Evolutionary conservation across 2,329 filamentous ascomycete species (phyloP), one percentile per base, ranked within the genome.

Genomic region (Rhinocladiella mackenziei): DNA sequence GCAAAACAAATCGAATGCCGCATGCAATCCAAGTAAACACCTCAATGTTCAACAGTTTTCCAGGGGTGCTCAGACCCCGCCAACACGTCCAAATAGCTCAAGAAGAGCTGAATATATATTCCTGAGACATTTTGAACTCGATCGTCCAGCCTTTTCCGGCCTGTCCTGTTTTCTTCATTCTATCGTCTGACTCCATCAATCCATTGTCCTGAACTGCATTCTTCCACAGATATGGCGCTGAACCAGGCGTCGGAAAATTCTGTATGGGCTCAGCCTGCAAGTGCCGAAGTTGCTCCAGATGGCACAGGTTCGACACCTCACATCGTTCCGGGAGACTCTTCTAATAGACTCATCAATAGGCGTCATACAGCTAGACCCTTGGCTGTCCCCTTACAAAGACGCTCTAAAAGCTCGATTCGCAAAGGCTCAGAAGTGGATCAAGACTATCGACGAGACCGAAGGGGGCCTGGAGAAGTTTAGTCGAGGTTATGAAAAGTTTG

Each of bases 381-480:
- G 84, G 79, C 80, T 98, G 41, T 78, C 80, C 39, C 91, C 92
- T 3, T 96, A 94, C 74, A 78, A 81, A 59, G 86, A 84, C 43
- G 72, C 82, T 22, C 73, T 98, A 53, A 83, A 80, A 65, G 77
- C 80, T 49, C 81, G 92, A 61, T 96, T 83, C 66, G 69, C 77
- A 45, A 87, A 86, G 62, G 81, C 89, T 8, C 82, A 94, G 58
- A 73, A 85, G 46, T 97, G 91, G 92, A 86, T 96, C 60, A 80
- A 85, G 63, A 83, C 71, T 19, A 86, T 98, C 61, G 73, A 94
- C 52, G 76, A 87, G 25, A 80, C 77, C 1, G 92, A 98, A 66
- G 92, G 92, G 37, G 88, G 92, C 11, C 64, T 98, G 31, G 87
- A 94, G 49, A 88, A 91, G 65, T 98, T 97, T 70, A 91, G 86